Evolutionary conservation across 2,329 filamentous ascomycete genomes (phyloP), one percentile per base, ranked within the genome.

Genomic region (Aspergillus ibericus): DNA sequence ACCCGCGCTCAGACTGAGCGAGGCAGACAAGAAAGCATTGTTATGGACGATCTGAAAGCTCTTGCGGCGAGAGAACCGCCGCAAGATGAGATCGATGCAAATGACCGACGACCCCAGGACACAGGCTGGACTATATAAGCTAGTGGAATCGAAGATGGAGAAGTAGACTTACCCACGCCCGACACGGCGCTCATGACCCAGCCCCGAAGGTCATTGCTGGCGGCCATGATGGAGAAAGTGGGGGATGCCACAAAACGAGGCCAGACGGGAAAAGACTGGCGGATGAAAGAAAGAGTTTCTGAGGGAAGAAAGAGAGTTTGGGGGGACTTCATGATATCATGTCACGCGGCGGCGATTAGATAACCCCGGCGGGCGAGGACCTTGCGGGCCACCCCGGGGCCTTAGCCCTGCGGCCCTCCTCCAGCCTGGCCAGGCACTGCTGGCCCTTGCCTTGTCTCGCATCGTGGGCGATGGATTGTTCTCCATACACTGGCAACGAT

Each of bases 121-220:
- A 69, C 79, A 82, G 47, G 80, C 79, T 85, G 66, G 1, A 47
- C 20, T 22, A 13, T 40, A 42, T 68, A 51, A 68, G 62, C 29
- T 38, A 22, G 16, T 29, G 59, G 34, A 56, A 15, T 16, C 4
- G 13, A 20, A 35, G 13, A 57, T 13, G 34, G 55, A 65, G 44
- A 20, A 20, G 16, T 6, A 40, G 15, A 70, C 73, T 63, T 75
- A 88, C 86, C 86, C 71, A 92, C 87, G 71, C 92, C 96, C 75
- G 93, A 91, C 64, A 92, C 82, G 70, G 83, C 88, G 63, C 85
- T 83, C 90, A 98, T 91, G 67, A 98, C 88, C 93, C 93, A 98
- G 69, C 95, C 93, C 63, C 92, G 86, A 63, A 88, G 88, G 79
- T 98, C 93, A 79, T 93, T 95, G 72, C 87, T 83, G 64, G 89